These are phyloP conservation scores for Fomitopsis schrenkii DNA, from an alignment of 1,284 basidiomycete genomes.

Conservation along the genomic window DNA sequence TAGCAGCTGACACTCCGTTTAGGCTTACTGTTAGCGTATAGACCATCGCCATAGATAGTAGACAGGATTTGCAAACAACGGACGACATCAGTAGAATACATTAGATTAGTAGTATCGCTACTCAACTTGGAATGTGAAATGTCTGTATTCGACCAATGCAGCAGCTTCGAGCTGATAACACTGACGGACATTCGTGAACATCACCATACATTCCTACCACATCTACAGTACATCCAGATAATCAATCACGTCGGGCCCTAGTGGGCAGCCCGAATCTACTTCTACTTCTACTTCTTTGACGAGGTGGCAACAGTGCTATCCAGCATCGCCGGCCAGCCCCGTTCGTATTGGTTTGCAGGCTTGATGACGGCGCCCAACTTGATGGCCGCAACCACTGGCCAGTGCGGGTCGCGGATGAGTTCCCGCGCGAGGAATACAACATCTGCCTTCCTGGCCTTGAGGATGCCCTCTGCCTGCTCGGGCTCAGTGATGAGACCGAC, in stretches of 20 bases:
- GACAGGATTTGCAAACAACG: not conserved
- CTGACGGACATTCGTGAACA: too few species aligned
- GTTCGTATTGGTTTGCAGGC: slow-evolving; percentile 62
- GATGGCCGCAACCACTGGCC: slow-evolving; percentile 49
- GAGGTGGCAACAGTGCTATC: slow-evolving; percentile 18
- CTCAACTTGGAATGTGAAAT: not conserved
- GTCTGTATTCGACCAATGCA: too few species aligned
- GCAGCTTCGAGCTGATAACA: too few species aligned
- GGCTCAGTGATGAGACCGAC: slow-evolving; percentile 76
- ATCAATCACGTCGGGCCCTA: too few species aligned
- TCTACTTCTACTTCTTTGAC: not conserved
- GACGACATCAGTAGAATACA: not conserved
- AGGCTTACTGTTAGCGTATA: slow-evolving; percentile 31
- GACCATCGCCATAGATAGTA: slow-evolving; percentile 1
- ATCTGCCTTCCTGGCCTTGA: slow-evolving; percentile 65
- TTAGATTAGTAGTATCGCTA: not conserved
- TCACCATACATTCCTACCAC: too few species aligned
- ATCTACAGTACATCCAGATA: not conserved
- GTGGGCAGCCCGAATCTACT: not conserved
- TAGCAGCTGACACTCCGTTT: not conserved
- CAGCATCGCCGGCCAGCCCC: slow-evolving; percentile 52
- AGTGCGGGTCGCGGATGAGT: slow-evolving; percentile 56
- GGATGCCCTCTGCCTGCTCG: slow-evolving; percentile 60
- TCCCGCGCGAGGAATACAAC: slow-evolving; percentile 68
- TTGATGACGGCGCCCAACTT: slow-evolving; percentile 56